Evolutionary conservation across 1,139 yeast species (phyloP), one percentile per base, ranked within the genome.

Genomic region (Taphrina confusa): DNA sequence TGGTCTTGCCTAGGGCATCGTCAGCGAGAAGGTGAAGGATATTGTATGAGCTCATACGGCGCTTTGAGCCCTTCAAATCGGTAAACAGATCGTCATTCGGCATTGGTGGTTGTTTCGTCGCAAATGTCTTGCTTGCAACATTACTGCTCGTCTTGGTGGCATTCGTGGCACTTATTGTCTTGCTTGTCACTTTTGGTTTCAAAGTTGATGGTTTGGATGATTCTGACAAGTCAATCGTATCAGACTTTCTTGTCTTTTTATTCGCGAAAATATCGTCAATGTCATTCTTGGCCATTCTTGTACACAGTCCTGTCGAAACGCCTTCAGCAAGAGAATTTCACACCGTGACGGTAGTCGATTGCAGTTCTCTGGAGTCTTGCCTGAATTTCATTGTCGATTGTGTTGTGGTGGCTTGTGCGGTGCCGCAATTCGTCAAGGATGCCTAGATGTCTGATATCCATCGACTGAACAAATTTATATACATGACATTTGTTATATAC

Each of bases 201-300:
- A 9, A 12, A 25, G 47, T 22, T 12, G 14, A 11, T 14, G 47
- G 1, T 23, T 42, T 42, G 16, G 47, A 6, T 16, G 8, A 9
- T 14, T 42, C 47, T 4, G 5, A 3, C 4, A 12, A 4, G 11
- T 30, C 33, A 12, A 30, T 12, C 12, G 33, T 9, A 30, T 9
- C 33, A 30, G 33, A 9, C 33, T 30, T 30, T 16, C 33, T 30
- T 25, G 51, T 6, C 40, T 57, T 45, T 20, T 59, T 54, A n/a
- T 36, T 36, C 20, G 61, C 57, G 36, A 58, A 58, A 44, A 58
- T 58, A 22, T 58, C 58, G 33, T 58, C 61, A 18, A 58, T 58
- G 20, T 58, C 61, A 31, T 42, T 58, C 28, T 36, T 14, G n/a
- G 25, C 39, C 47, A 45, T 45, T 3, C 14, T n/a, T 22, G 9